These are phyloP conservation scores for Macadamia tetraphylla DNA, from an alignment of 164 flowering plant species.

Conservation along the genomic window DNA sequence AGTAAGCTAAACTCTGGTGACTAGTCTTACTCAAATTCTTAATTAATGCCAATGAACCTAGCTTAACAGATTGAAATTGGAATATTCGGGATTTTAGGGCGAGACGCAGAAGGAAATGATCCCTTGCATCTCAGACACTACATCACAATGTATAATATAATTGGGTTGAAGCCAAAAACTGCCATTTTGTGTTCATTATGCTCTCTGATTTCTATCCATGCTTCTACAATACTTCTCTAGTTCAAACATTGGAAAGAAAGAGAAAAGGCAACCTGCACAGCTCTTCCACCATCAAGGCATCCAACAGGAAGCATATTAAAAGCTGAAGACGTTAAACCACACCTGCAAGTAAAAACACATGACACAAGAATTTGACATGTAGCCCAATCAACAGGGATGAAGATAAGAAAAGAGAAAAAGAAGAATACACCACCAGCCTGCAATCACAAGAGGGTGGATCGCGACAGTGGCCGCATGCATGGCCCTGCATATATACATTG, in stretches of 20 bases:
- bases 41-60: too few species aligned
- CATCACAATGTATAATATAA: too few species aligned
- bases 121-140: too few species aligned
- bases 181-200: too few species aligned
- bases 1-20: too few species aligned
- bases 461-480: conserved; percentile 94
- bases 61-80: too few species aligned
- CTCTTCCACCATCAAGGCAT: conserved; percentile 97
- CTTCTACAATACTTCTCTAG: neutral
- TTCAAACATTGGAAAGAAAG: neutral
- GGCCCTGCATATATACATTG: conserved; percentile 43
- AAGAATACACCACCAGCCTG: conserved; percentile 75
- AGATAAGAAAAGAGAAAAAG: conserved; percentile 4
- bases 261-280: conserved; percentile 61
- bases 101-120: too few species aligned
- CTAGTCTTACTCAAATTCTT: too few species aligned
- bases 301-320: conserved; percentile 98
- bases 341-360: conserved; percentile 40
- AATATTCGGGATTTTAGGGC: too few species aligned
- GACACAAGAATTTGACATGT: neutral
- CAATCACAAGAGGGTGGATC: conserved; percentile 93
- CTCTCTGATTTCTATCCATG: too few species aligned
- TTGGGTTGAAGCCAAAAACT: too few species aligned
- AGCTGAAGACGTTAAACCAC: conserved; percentile 95
- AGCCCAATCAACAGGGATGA: neutral